Evolutionary conservation across 306 rosid genomes (phyloP).

Genomic region (Erythrophleum fordii): DNA sequence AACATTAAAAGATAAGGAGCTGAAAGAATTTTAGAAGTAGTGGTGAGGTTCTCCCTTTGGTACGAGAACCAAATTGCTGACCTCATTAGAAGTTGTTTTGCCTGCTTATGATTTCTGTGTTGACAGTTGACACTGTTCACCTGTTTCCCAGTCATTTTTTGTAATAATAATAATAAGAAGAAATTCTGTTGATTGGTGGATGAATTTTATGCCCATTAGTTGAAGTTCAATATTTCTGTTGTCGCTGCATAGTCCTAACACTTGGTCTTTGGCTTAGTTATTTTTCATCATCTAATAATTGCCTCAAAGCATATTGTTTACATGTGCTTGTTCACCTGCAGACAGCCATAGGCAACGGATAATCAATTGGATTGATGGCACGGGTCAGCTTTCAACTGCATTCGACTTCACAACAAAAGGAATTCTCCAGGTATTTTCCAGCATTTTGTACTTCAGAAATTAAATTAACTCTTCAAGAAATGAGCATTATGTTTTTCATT

Average conservation of each 20-base stretch:
- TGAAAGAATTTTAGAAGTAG: constrained; percentile 4
- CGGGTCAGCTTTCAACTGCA: constrained; percentile 87
- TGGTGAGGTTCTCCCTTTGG: background rate
- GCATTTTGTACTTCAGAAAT: constrained; percentile 10
- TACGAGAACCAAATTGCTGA: constrained; percentile 5
- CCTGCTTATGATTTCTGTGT: background rate
- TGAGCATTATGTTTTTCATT: background rate
- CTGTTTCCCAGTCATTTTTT: background rate
- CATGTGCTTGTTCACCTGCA: constrained; percentile 40
- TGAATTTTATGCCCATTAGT: background rate
- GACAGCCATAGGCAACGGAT: constrained; percentile 86
- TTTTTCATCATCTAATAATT: background rate
- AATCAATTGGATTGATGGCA: constrained; percentile 81
- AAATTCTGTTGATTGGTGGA: background rate
- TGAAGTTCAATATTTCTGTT: background rate
- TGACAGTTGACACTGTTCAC: background rate
- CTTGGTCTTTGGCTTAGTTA: background rate
- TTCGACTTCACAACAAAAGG: constrained; percentile 99
- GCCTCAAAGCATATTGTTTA: background rate
- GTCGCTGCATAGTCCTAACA: background rate
- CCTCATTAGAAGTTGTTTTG: constrained; percentile 1
- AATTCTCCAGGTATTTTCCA: constrained; percentile 76
- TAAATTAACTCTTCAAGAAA: constrained; percentile 2
- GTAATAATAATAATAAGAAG: background rate
- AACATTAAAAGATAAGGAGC: background rate